Conservation (phyloP, 176 grass and related monocot genomes). For the Chloris gayana region DNA sequence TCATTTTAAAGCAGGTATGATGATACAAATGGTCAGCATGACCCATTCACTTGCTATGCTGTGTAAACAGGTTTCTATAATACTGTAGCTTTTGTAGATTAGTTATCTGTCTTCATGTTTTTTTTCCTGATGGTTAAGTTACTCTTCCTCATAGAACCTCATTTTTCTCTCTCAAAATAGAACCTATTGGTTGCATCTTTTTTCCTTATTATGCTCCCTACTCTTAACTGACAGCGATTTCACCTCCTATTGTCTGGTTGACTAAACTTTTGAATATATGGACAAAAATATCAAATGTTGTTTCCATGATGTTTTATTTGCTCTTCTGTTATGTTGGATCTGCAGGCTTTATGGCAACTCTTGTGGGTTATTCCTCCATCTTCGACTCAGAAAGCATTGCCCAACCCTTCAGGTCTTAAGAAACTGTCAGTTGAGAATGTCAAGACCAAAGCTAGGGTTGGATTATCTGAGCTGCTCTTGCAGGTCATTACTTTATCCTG, state of each 20-base stretch:
- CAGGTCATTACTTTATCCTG: constrained; percentile 56
- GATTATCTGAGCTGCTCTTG: constrained; percentile 83
- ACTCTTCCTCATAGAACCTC: constrained; percentile 12
- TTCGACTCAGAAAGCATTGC: constrained; percentile 53
- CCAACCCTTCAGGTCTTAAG: constrained; percentile 64
- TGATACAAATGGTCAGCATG: constrained; percentile 1
- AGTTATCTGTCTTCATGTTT: not conserved
- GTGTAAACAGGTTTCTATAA: constrained; percentile 11
- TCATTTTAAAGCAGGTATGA: constrained; percentile 95
- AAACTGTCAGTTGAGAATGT: constrained; percentile 88
- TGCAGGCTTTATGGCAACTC: constrained; percentile 96
- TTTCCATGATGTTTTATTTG: not conserved
- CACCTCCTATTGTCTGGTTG: not conserved
- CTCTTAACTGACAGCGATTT: not conserved
- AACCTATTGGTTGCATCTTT: not conserved
- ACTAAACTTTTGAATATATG: constrained; percentile 17
- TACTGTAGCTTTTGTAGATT: constrained; percentile 11
- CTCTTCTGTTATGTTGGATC: constrained; percentile 22
- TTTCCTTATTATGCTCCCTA: not conserved
- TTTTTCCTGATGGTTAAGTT: not conserved
- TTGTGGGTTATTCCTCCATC: constrained; percentile 81
- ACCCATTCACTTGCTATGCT: not conserved
- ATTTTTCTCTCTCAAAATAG: no score
- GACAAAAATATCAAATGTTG: not conserved
- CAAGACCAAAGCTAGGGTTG: constrained; percentile 67